Conservation (phyloP, 2,329 filamentous ascomycete species). For the Pseudophaeomoniella oleicola region DNA sequence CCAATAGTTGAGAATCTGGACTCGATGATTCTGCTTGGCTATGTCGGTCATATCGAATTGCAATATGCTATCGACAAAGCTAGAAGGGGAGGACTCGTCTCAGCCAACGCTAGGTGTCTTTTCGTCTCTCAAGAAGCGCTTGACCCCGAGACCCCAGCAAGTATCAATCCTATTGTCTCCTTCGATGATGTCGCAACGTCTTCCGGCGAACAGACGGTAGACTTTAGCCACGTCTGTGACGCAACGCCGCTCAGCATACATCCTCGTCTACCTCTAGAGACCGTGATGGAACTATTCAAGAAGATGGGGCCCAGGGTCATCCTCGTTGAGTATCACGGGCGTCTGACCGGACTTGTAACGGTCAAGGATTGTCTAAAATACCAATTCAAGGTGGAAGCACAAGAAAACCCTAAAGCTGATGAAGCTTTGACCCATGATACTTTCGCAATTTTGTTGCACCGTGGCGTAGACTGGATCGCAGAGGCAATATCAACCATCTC, state of each 20-base stretch:
- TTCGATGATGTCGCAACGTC: conserved; percentile 47
- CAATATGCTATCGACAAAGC: conserved; percentile 78
- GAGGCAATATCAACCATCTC: conserved; percentile 38
- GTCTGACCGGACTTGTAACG: conserved; percentile 72
- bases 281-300: conserved; percentile 96
- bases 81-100: conserved; percentile 52
- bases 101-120: conserved; percentile 53
- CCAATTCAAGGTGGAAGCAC: conserved; percentile 88
- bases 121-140: conserved; percentile 46
- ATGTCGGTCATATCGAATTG: conserved; percentile 84
- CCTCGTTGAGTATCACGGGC: conserved; percentile 77
- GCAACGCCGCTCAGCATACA: conserved; percentile 81
- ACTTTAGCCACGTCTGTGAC: conserved; percentile 81
- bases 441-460: conserved; percentile 46
- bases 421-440: conserved; percentile 45
- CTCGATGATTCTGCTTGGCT: conserved; percentile 65
- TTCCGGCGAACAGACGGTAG: conserved; percentile 41
- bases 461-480: conserved; percentile 43
- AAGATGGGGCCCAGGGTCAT: conserved; percentile 94
- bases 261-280: conserved; percentile 80
- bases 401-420: conserved; percentile 56
- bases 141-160: conserved; percentile 9
- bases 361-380: conserved; percentile 96
- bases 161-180: conserved; percentile 25
- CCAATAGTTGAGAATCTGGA: conserved; percentile 65